Evolutionary conservation across 164 flowering plant species (phyloP).

Genomic region (Tetracentron sinense): DNA sequence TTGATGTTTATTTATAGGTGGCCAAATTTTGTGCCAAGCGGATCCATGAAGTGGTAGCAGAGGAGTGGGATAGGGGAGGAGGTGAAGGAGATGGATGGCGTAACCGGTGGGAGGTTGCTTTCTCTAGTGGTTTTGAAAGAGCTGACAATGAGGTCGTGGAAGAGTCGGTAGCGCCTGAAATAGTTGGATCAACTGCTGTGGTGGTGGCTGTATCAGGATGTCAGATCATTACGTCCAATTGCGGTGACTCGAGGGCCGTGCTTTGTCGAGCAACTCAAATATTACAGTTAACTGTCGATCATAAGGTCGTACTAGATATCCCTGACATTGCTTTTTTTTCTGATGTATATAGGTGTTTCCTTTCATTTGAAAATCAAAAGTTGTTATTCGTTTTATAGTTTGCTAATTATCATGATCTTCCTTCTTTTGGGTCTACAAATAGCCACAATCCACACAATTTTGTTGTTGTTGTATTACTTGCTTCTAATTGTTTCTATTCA

Average conservation of each 20-base stretch:
- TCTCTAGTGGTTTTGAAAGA: slow-evolving; percentile 45
- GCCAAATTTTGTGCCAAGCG: slow-evolving; percentile 56
- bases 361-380: no score
- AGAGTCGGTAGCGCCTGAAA: slow-evolving; percentile 45
- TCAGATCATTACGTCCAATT: slow-evolving; percentile 66
- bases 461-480: no score
- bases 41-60: slow-evolving; percentile 53
- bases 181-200: slow-evolving; percentile 77
- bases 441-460: no score
- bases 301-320: slow-evolving; percentile 49
- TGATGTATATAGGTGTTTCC: no score
- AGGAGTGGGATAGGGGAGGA: slow-evolving; percentile 46
- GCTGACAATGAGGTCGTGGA: slow-evolving; percentile 38
- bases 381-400: no score
- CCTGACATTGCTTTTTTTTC: no score
- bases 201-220: slow-evolving; percentile 57
- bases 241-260: slow-evolving; percentile 80
- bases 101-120: slow-evolving; percentile 50
- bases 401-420: no score
- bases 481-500: no score
- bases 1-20: slow-evolving; percentile 33
- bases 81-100: slow-evolving; percentile 42
- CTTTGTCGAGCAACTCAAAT: slow-evolving; percentile 53
- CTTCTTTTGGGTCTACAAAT: no score
- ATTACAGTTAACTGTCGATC: slow-evolving; percentile 61